Percentiles rank a stretch among this genome's conserved stretches.
phyloP scores from a whole-genome alignment of 1,139 yeast species.

The Geotrichum carabidarum region DNA sequence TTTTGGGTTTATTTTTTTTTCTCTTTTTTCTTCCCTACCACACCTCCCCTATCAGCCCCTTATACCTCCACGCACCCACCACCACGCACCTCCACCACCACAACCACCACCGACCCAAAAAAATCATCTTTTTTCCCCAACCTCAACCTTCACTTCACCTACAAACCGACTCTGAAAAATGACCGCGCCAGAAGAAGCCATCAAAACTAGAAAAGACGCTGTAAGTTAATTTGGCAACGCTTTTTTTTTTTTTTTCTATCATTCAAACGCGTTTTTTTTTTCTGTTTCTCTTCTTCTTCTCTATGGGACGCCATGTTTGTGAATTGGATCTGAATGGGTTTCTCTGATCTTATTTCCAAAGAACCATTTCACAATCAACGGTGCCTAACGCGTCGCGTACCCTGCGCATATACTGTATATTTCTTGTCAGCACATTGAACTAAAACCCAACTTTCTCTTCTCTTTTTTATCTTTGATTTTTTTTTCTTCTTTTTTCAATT shows the following conservation, averaged over 20 bases:
- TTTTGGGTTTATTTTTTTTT: no score
- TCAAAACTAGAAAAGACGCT: constrained; percentile 9
- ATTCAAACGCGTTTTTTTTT: neutral
- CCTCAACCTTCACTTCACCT: no score
- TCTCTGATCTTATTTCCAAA: neutral
- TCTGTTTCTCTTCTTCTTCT: no score
- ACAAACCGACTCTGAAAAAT: neutral
- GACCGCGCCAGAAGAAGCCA: neutral
- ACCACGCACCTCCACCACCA: no score
- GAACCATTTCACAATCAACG: neutral
- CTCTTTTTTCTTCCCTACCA: no score
- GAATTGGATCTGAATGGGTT: no score
- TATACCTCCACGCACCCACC: no score
- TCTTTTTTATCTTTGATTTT: neutral
- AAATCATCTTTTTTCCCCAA: no score
- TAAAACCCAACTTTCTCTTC: neutral
- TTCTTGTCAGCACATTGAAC: neutral
- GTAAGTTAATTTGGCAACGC: neutral
- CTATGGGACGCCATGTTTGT: no score
- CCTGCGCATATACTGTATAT: neutral
- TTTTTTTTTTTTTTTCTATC: neutral
- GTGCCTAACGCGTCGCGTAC: constrained; percentile 1
- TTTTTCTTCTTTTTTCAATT: no score
- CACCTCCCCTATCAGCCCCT: no score
- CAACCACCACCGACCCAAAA: no score